A percentile compares a stretch with the other conserved stretches of the same genome.
These are phyloP conservation scores for Pisolithus thermaeus DNA, from an alignment of 1,284 basidiomycete genomes.

Conservation along the genomic window DNA sequence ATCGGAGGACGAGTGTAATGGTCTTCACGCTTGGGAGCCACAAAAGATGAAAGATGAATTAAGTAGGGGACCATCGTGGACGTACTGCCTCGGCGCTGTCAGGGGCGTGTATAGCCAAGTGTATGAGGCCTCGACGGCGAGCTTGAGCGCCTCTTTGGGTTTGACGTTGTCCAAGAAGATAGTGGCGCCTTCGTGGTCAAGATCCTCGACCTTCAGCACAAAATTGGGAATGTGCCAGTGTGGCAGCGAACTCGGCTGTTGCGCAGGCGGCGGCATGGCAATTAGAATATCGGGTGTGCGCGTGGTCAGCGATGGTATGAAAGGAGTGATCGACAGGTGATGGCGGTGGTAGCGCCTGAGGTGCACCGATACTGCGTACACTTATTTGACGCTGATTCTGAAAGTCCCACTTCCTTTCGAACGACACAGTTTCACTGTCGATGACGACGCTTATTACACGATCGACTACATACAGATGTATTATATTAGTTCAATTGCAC, in stretches of 20 bases:
- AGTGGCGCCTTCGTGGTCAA: conserved; percentile 50
- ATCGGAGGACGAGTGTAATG: conserved; percentile 51
- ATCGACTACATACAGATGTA: background rate
- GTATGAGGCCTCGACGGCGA: conserved; percentile 51
- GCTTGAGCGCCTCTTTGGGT: conserved; percentile 39
- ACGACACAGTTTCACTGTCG: no score
- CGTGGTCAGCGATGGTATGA: no score
- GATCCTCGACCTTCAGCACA: conserved; percentile 50
- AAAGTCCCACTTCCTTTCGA: no score
- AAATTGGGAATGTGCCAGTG: conserved; percentile 54
- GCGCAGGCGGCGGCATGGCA: conserved; percentile 25
- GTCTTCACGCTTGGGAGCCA: conserved; percentile 42
- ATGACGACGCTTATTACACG: background rate
- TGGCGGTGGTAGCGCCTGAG: no score
- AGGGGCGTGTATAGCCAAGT: conserved; percentile 55
- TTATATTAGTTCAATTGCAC: background rate
- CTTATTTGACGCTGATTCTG: background rate
- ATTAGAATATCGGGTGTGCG: background rate
- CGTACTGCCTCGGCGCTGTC: conserved; percentile 53
- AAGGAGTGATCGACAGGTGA: background rate
- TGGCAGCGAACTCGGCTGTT: conserved; percentile 25
- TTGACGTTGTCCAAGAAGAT: conserved; percentile 53
- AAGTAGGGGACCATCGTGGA: background rate
- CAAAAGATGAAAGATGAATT: conserved; percentile 4
- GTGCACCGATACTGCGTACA: background rate